Percentiles rank a stretch among this genome's conserved stretches.
Conservation (phyloP, 768 basidiomycete genomes). For the Sistotremastrum niveocremeum region DNA sequence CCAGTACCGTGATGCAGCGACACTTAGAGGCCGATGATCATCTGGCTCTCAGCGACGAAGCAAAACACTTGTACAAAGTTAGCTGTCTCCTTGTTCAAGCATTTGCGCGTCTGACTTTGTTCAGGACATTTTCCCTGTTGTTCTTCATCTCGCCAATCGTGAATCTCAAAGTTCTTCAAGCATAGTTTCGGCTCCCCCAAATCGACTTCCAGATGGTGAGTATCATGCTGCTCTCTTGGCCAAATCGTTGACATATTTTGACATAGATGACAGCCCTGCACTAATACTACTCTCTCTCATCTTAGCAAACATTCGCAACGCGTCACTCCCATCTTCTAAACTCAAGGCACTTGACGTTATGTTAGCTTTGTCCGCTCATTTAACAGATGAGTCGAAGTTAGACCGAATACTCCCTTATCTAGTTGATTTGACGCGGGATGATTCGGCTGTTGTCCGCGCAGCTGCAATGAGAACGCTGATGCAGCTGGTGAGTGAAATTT, state of each 20-base stretch:
- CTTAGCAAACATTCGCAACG: constrained; percentile 83
- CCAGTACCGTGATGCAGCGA: constrained; percentile 28
- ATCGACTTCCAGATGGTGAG: too few species aligned
- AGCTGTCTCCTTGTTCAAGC: too few species aligned
- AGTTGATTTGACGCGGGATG: constrained; percentile 79
- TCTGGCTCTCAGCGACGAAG: constrained; percentile 6
- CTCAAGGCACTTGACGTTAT: constrained; percentile 77
- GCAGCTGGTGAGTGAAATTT: constrained; percentile 51
- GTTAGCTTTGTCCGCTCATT: constrained; percentile 60
- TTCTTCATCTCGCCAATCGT: constrained; percentile 54
- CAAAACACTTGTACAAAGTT: too few species aligned
- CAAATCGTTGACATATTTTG: too few species aligned
- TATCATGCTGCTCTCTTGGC: too few species aligned
- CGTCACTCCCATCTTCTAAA: constrained; percentile 73
- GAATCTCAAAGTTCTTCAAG: constrained; percentile 22
- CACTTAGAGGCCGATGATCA: constrained; percentile 1
- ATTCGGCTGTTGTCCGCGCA: constrained; percentile 68
- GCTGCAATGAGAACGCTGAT: constrained; percentile 66
- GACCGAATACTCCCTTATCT: constrained; percentile 90
- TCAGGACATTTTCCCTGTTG: constrained; percentile 69
- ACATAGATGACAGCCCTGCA: constrained; percentile 57
- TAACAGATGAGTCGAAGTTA: constrained; percentile 91
- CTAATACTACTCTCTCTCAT: constrained; percentile 79
- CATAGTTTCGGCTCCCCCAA: too few species aligned
- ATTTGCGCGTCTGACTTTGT: not conserved